Evolutionary conservation across 345 rosid species (phyloP).

Genomic region (Anastatica hierochuntica): DNA sequence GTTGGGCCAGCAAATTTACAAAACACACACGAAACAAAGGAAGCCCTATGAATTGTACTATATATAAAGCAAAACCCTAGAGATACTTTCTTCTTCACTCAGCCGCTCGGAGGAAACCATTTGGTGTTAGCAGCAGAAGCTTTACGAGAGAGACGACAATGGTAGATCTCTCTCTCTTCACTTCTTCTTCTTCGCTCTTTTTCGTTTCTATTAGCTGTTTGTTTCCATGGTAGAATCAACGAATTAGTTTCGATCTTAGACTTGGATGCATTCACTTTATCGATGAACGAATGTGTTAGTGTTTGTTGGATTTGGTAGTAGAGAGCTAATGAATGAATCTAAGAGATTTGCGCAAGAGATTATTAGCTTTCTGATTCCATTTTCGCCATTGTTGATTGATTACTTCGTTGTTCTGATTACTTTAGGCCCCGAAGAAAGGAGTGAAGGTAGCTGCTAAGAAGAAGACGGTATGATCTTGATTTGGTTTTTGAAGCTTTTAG

Average conservation of each 20-base stretch:
- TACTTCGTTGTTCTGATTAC: background rate
- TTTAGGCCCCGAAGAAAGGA: slow-evolving; percentile 46
- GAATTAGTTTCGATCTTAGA: too few relatives aligned
- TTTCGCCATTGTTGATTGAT: background rate
- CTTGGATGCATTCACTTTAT: too few relatives aligned
- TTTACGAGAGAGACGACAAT: slow-evolving; percentile 3
- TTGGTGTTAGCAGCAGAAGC: background rate
- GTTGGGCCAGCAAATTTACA: too few relatives aligned
- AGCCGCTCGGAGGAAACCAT: slow-evolving; percentile 20
- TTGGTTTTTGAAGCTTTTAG: too few relatives aligned
- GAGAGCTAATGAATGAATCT: background rate
- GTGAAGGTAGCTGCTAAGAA: slow-evolving; percentile 42
- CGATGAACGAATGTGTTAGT: background rate
- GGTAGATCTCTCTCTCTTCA: slow-evolving; percentile 8
- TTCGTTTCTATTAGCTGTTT: background rate
- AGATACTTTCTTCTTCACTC: background rate
- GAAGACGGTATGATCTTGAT: slow-evolving; percentile 30
- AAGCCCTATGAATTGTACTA: slow-evolving; percentile 14
- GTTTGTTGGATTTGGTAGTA: background rate
- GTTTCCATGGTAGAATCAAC: background rate
- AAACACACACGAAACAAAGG: too few relatives aligned
- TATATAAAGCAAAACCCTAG: slow-evolving; percentile 15
- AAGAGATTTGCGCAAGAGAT: background rate
- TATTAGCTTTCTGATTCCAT: background rate
- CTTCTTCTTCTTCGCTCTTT: background rate